Conservation (phyloP, 2,329 filamentous ascomycete species). For the Calonectria naviculata region DNA sequence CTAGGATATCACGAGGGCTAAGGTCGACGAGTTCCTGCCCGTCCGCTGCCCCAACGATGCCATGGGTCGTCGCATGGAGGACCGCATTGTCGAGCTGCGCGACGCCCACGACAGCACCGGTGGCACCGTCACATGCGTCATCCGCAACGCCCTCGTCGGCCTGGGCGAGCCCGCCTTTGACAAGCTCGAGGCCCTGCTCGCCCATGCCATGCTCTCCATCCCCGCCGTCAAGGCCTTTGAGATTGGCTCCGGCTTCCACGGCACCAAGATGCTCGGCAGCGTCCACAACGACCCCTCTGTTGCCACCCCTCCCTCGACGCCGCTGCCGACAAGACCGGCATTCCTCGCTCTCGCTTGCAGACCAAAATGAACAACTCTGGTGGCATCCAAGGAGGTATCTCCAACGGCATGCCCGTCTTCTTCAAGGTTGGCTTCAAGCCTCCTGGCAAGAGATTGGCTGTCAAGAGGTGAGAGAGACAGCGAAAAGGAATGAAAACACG, state of each 20-base stretch:
- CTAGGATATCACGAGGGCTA: slow-evolving; percentile 63
- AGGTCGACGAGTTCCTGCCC: slow-evolving; percentile 86
- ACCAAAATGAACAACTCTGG: slow-evolving; percentile 97
- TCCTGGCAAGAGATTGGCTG: slow-evolving; percentile 54
- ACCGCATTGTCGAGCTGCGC: slow-evolving; percentile 80
- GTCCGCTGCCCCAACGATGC: slow-evolving; percentile 84
- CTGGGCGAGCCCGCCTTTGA: slow-evolving; percentile 96
- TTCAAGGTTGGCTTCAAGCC: slow-evolving; percentile 98
- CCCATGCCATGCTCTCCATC: slow-evolving; percentile 94
- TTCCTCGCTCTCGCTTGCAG: slow-evolving; percentile 65
- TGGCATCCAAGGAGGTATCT: slow-evolving; percentile 95
- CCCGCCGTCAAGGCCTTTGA: slow-evolving; percentile 97
- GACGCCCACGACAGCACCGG: slow-evolving; percentile 90
- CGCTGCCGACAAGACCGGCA: slow-evolving; percentile 56
- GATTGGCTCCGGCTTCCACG: slow-evolving; percentile 91
- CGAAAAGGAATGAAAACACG: background rate
- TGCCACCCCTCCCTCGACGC: slow-evolving; percentile 54
- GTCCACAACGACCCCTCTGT: slow-evolving; percentile 83
- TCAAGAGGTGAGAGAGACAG: background rate
- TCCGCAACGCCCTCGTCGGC: slow-evolving; percentile 85
- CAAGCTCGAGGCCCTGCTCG: slow-evolving; percentile 92
- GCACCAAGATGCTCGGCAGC: slow-evolving; percentile 88
- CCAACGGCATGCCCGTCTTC: slow-evolving; percentile 93
- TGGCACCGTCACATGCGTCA: slow-evolving; percentile 93
- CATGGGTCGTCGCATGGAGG: slow-evolving; percentile 79